These are phyloP conservation scores for Arachis stenosperma DNA, from an alignment of 306 rosid species.

Conservation along the genomic window DNA sequence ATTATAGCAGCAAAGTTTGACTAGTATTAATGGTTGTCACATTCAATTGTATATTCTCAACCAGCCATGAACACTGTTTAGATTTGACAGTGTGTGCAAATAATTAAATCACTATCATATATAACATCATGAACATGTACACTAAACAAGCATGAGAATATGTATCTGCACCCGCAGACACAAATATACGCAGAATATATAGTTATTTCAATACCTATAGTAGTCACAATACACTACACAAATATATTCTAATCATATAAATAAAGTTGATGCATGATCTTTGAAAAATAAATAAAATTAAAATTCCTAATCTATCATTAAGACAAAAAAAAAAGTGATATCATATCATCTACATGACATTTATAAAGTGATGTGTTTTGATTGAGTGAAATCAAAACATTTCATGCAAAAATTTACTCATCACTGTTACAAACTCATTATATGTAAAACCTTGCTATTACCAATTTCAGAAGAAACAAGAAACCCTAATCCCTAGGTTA, in stretches of 20 bases:
- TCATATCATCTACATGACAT: no score
- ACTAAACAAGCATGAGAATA: slow-evolving; percentile 11
- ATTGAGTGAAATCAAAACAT: no score
- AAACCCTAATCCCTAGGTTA: slow-evolving; percentile 56
- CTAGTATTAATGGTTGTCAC: slow-evolving; percentile 25
- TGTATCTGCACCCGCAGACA: slow-evolving; percentile 29
- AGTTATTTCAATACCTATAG: background rate
- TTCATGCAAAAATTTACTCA: no score
- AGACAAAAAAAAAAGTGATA: no score
- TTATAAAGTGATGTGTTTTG: no score
- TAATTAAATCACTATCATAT: slow-evolving; percentile 29
- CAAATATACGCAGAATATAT: background rate
- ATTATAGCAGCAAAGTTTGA: slow-evolving; percentile 44
- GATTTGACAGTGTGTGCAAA: slow-evolving; percentile 10
- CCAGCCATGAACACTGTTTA: slow-evolving; percentile 8
- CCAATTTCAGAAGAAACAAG: slow-evolving; percentile 26
- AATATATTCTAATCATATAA: background rate
- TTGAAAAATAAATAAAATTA: background rate
- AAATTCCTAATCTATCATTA: background rate
- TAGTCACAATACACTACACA: background rate
- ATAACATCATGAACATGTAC: background rate
- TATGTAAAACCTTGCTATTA: slow-evolving; percentile 10
- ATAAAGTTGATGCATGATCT: background rate
- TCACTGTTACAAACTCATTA: no score
- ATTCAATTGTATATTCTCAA: slow-evolving; percentile 27